These are phyloP conservation scores for Mortierella hygrophila DNA, from an alignment of 192 early-diverging fungal species.

Conservation along the genomic window DNA sequence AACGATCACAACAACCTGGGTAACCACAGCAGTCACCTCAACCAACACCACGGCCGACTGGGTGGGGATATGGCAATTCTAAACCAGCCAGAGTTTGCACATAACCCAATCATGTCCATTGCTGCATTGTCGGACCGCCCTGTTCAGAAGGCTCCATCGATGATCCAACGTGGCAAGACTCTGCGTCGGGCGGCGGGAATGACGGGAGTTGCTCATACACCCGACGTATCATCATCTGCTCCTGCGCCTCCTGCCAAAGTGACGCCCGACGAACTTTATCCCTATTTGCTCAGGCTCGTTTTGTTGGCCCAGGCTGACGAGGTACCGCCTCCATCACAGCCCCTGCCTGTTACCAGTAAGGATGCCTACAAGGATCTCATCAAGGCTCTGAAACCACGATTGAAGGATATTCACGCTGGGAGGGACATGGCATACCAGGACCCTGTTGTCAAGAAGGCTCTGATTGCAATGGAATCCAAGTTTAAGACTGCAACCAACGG, in stretches of 20 bases:
- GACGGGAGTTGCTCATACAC: slow-evolving; percentile 20
- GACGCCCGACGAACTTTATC: slow-evolving; percentile 41
- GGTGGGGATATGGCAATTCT: slow-evolving; percentile 43
- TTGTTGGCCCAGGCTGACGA: slow-evolving; percentile 43
- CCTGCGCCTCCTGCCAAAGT: slow-evolving; percentile 18
- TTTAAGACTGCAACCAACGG: slow-evolving; percentile 58
- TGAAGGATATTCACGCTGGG: slow-evolving; percentile 63
- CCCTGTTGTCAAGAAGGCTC: slow-evolving; percentile 53
- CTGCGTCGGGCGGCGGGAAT: slow-evolving; percentile 38
- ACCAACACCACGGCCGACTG: slow-evolving; percentile 39
- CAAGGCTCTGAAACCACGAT: slow-evolving; percentile 49
- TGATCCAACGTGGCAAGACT: slow-evolving; percentile 44
- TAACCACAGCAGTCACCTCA: not conserved
- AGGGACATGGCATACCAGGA: slow-evolving; percentile 62
- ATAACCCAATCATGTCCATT: slow-evolving; percentile 45
- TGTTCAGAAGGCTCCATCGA: slow-evolving; percentile 42
- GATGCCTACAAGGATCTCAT: slow-evolving; percentile 64
- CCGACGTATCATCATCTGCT: not conserved
- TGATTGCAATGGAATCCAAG: slow-evolving; percentile 55
- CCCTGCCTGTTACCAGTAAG: slow-evolving; percentile 30
- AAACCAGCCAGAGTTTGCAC: slow-evolving; percentile 35
- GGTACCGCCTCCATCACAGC: slow-evolving; percentile 8
- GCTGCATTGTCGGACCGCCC: slow-evolving; percentile 36
- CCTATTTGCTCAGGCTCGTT: slow-evolving; percentile 42
- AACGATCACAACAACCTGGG: slow-evolving; percentile 26